phyloP scores from a whole-genome alignment of 2,329 filamentous ascomycete genomes.

The Aureobasidium namibiae region DNA sequence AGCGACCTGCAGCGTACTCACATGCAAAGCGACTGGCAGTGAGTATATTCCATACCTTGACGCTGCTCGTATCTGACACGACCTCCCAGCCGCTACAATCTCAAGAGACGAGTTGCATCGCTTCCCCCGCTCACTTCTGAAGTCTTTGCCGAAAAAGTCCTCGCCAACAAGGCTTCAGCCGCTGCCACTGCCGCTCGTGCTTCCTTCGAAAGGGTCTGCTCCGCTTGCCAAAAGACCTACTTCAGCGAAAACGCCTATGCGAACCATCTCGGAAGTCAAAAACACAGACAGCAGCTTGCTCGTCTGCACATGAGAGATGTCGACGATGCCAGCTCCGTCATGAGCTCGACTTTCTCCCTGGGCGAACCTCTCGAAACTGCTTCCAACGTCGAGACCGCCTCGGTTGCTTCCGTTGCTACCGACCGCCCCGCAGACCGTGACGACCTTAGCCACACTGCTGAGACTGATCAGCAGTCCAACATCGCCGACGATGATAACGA shows the following conservation, averaged over 20 bases:
- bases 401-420: constrained; percentile 22
- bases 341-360: constrained; percentile 86
- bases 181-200: constrained; percentile 81
- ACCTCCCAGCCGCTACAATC: constrained; percentile 72
- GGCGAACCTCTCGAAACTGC: constrained; percentile 63
- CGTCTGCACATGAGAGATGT: constrained; percentile 42
- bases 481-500: constrained; percentile 35
- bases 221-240: constrained; percentile 81
- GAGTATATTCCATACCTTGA: constrained; percentile 36
- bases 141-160: constrained; percentile 89
- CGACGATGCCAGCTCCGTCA: constrained; percentile 64
- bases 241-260: constrained; percentile 93
- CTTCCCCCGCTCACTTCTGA: constrained; percentile 87
- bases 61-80: neutral
- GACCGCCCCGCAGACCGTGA: constrained; percentile 52
- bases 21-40: constrained; percentile 99
- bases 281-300: constrained; percentile 67
- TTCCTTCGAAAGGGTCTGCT: constrained; percentile 75
- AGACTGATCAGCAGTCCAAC: constrained; percentile 63
- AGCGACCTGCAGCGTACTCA: constrained; percentile 88
- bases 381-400: constrained; percentile 22
- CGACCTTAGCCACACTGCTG: constrained; percentile 69
- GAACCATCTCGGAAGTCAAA: constrained; percentile 85
- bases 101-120: constrained; percentile 87
- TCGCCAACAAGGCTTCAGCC: constrained; percentile 78